Evolutionary conservation across 2,329 filamentous ascomycete genomes (phyloP), one percentile per base, ranked within the genome.

Genomic region (Xylariaceae sp.): DNA sequence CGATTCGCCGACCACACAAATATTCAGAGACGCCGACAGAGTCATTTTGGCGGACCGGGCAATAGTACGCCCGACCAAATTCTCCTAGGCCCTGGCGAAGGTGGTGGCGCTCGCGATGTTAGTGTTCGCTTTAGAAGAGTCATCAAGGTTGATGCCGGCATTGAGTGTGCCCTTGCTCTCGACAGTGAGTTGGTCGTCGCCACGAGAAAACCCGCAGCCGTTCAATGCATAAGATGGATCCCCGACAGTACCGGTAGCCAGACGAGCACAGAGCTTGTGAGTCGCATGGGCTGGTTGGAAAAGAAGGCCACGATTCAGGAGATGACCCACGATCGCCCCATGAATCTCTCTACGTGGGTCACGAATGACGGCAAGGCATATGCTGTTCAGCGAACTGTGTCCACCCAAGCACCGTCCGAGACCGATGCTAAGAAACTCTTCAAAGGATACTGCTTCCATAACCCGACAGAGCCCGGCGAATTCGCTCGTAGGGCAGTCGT

Each of bases 131-230:
- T 98, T 67, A 82, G 92, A 46, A 95, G 96, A 87, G 92, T 95
- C 12, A 97, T 98, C 61, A 94, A 95, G 64, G 89, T 98, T 16
- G 93, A 98, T 67, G 93, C 93, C 3, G 93, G 93, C 2, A 96
- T 98, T 57, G 83, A 84, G 55, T 88, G 84, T 59, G 89, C 88
- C 10, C 71, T 97, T 44, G 92, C 93, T 2, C 76, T 97, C 19
- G 93, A 97, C 55, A 88, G 95, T 45, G 93, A 97, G 65, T 73
- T 98, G 33, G 76, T 97, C 19, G 91, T 98, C 42, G 88, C 93
- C 4, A 98, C 93, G 1, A 76, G 82, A 46, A 95, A 93, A 61
- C 93, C 93, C 3, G 85, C 91, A 1, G 92, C 93, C n/a, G 82
- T 97, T 14, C 93, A 98, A 66, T 96, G 91, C 67, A 97, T 98